phyloP scores from a whole-genome alignment of 768 basidiomycete genomes.

The Brasilioporus rufonigricans region DNA sequence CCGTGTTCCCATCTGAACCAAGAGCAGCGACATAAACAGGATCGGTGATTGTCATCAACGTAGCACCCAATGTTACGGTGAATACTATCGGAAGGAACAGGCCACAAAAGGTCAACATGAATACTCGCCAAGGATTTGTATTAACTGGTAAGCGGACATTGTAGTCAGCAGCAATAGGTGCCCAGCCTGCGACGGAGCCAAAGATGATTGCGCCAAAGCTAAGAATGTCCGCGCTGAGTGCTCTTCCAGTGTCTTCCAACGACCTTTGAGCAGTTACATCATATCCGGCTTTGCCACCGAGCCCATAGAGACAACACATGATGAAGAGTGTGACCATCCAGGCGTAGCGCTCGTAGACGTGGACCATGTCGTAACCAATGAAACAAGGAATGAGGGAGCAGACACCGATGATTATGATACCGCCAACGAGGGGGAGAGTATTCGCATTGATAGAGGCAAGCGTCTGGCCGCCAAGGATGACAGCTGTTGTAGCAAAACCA shows the following conservation, averaged over 20 bases:
- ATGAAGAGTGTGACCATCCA: conserved; percentile 49
- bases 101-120: conserved; percentile 50
- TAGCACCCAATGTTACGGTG: conserved; percentile 34
- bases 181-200: conserved; percentile 48
- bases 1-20: conserved; percentile 37
- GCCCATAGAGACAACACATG: conserved; percentile 50
- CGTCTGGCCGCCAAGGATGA: conserved; percentile 55
- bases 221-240: conserved; percentile 46
- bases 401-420: conserved; percentile 46
- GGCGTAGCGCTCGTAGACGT: conserved; percentile 53
- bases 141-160: conserved; percentile 48
- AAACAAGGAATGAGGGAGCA: conserved; percentile 45
- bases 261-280: conserved; percentile 42
- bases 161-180: conserved; percentile 53
- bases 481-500: conserved; percentile 47
- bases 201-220: conserved; percentile 53
- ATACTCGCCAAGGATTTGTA: conserved; percentile 42
- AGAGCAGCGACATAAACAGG: conserved; percentile 41
- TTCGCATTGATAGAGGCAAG: conserved; percentile 44
- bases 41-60: conserved; percentile 42
- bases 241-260: conserved; percentile 42
- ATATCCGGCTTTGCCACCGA: conserved; percentile 47
- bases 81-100: conserved; percentile 48
- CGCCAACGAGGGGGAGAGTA: conserved; percentile 45
- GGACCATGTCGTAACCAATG: conserved; percentile 45